Conservation (phyloP, 352 stramenopile species). For the Pythium periplocum region DNA sequence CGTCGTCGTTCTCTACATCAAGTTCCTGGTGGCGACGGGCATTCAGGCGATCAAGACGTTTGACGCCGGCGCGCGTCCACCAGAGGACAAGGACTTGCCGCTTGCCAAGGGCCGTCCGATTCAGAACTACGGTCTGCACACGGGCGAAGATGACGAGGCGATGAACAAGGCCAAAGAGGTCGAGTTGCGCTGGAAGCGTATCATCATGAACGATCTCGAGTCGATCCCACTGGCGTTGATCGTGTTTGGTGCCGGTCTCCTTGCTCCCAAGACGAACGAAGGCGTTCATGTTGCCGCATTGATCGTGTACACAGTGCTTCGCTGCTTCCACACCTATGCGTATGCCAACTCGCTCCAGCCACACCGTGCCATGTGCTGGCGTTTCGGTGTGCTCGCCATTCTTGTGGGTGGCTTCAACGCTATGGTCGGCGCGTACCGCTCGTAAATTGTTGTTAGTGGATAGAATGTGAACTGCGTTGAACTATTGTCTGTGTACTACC, state of each 20-base stretch:
- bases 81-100: constrained; percentile 24
- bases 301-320: constrained; percentile 16
- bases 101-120: constrained; percentile 12
- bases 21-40: constrained; percentile 11
- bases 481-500: no score
- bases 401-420: constrained; percentile 35
- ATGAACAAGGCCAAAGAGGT: constrained; percentile 21
- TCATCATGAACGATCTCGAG: constrained; percentile 44
- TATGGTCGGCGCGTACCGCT: constrained; percentile 17
- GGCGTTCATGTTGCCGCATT: constrained; percentile 35
- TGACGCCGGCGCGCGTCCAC: constrained; percentile 21
- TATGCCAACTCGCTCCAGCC: constrained; percentile 29
- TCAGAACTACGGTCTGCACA: constrained; percentile 34
- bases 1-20: constrained; percentile 13
- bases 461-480: no score
- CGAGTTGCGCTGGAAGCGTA: constrained; percentile 35
- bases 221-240: constrained; percentile 37
- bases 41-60: constrained; percentile 35
- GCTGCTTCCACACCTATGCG: constrained; percentile 21
- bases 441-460: no score
- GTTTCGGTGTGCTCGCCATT: constrained; percentile 29
- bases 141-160: constrained; percentile 19
- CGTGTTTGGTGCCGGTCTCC: constrained; percentile 35
- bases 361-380: constrained; percentile 29
- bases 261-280: constrained; percentile 24